Evolutionary conservation across 164 flowering plant genomes (phyloP).

Genomic region (Kalanchoe fedtschenkoi): DNA sequence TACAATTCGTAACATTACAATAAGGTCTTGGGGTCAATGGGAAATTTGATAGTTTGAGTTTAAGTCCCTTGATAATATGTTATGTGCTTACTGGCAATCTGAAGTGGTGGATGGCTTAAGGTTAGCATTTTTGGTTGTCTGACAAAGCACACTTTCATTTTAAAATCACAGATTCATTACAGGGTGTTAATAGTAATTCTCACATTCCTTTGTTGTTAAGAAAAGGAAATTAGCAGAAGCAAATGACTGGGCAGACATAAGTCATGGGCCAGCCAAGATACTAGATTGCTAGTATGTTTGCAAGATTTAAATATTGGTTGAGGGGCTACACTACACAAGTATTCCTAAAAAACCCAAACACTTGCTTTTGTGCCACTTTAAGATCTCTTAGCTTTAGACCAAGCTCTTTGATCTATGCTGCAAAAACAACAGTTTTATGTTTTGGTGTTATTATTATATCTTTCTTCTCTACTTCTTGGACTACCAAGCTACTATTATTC

Average conservation of each 20-base stretch:
- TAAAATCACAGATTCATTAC: not conserved
- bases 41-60: not conserved
- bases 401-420: conserved; percentile 40
- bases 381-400: conserved; percentile 43
- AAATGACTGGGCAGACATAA: conserved; percentile 21
- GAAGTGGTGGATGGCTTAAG: not conserved
- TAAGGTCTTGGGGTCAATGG: not conserved
- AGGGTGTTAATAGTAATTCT: conserved; percentile 21
- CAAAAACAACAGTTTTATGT: conserved; percentile 30
- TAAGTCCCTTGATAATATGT: not conserved
- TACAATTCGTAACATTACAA: not conserved
- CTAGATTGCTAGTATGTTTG: conserved; percentile 16
- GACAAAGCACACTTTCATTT: not conserved
- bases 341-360: conserved; percentile 31
- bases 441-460: conserved; percentile 57
- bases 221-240: conserved; percentile 10
- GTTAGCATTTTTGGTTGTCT: not conserved
- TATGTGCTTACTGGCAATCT: not conserved
- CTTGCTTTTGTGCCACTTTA: conserved; percentile 59
- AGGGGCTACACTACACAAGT: conserved; percentile 14
- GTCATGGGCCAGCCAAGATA: conserved; percentile 19
- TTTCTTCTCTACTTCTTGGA: conserved; percentile 27
- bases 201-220: conserved; percentile 23
- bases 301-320: conserved; percentile 17
- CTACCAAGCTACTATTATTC: conserved; percentile 21